phyloP scores from a whole-genome alignment of 108 stramenopile species.

The Pseudonitzschia pungens region DNA sequence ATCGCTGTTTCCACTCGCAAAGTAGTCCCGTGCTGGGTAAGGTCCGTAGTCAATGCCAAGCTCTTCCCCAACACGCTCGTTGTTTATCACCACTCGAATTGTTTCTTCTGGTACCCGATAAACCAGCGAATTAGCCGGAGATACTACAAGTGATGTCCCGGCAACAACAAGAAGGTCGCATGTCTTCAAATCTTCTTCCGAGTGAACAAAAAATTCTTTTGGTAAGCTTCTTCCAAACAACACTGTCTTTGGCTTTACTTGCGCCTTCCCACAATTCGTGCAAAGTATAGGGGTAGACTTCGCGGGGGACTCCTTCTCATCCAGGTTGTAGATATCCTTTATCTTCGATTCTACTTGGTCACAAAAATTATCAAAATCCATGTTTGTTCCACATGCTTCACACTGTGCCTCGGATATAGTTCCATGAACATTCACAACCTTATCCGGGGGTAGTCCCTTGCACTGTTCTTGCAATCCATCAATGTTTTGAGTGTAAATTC shows the following conservation, averaged over 20 bases:
- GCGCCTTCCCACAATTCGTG: constrained; percentile 46
- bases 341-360: constrained; percentile 47
- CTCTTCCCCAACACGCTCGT: constrained; percentile 55
- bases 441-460: constrained; percentile 39
- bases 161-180: constrained; percentile 69
- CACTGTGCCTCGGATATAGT: constrained; percentile 57
- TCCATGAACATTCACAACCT: constrained; percentile 72
- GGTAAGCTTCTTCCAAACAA: constrained; percentile 72
- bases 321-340: constrained; percentile 66
- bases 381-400: constrained; percentile 58
- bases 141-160: constrained; percentile 72
- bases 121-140: constrained; percentile 66
- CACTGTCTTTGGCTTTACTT: constrained; percentile 77
- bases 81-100: constrained; percentile 54
- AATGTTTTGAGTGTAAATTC: constrained; percentile 83
- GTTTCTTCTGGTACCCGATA: constrained; percentile 43
- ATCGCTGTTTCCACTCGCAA: constrained; percentile 58
- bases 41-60: constrained; percentile 50
- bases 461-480: constrained; percentile 76
- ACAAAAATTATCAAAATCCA: constrained; percentile 48
- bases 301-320: constrained; percentile 3
- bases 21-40: constrained; percentile 45
- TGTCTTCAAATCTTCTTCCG: constrained; percentile 51
- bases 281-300: constrained; percentile 55
- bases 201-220: constrained; percentile 49